Base-by-base conservation (phyloP, 768 basidiomycete genomes). In the Termitomyces sp. region DNA sequence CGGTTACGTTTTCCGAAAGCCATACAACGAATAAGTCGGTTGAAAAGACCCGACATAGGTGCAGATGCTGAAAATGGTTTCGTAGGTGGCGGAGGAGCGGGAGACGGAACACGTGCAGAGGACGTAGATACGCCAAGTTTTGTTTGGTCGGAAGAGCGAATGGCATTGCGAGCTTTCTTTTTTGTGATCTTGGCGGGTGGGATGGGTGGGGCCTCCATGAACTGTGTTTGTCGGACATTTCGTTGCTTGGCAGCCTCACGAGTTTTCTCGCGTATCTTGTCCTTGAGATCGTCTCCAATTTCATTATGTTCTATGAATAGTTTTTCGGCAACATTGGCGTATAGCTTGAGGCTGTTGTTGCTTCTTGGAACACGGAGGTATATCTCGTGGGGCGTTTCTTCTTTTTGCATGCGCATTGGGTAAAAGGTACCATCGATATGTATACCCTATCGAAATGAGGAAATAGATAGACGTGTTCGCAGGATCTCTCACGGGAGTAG, bases 261-360 rank as follows among this genome's bases (percentile, higher is more conserved):
- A 54, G 81, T 76, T 61, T 75, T 74, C 74, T 83, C 69, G 72
- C 77, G 74, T 59, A 82, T 68, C 61, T 72, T 76, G 58, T 74
- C 75, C 46, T 79, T 69, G 66, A 81, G 70, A 65, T 76, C 58
- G 65, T 76, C 63, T 7, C 74, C 81, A 37, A 89, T 78, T 65
- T 89, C 79, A 51, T 82, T 56, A 15, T 61, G 82, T 52, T 85
- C 84, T 54, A 91, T 83, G 37, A 74, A 77, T 67, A 89, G 82
- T 70, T 87, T 90, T 39, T 88, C 88, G n/a, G 82, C 76, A 46
- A 93, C 82, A 64, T 84, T 85, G 61, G 88, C 90, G 63, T 86
- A 82, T 20, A 88, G 81, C 69, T 88, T 90, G 63, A 92, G 80
- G 1, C 88, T 47, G 41, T 48, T 55, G 36, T 48, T 55, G 36